phyloP scores from a whole-genome alignment of 2,329 filamentous ascomycete species.

The Passalora sequoiae region DNA sequence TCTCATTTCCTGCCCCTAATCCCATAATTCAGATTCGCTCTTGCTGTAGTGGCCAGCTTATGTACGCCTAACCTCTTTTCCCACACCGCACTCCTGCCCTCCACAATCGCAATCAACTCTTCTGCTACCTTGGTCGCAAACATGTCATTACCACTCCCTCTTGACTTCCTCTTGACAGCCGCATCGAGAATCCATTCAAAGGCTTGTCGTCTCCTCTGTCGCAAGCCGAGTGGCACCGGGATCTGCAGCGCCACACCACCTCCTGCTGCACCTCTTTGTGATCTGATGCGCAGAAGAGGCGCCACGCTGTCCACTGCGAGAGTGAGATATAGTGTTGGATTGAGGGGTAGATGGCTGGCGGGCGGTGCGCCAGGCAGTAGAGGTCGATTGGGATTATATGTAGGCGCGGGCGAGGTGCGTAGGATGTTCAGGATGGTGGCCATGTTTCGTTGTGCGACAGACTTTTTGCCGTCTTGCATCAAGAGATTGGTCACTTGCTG shows the following conservation, averaged over 20 bases:
- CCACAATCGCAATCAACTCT: conserved; percentile 80
- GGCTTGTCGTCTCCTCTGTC: conserved; percentile 72
- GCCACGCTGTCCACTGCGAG: conserved; percentile 89
- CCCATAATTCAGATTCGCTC: conserved; percentile 60
- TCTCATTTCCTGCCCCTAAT: conserved; percentile 9
- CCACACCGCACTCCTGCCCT: conserved; percentile 81
- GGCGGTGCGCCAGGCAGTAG: conserved; percentile 72
- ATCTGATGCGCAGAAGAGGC: conserved; percentile 74
- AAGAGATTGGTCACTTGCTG: conserved; percentile 83
- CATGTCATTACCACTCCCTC: conserved; percentile 64
- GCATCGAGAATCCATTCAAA: conserved; percentile 84
- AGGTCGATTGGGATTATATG: conserved; percentile 63
- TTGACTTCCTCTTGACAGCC: conserved; percentile 71
- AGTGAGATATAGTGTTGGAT: conserved; percentile 84
- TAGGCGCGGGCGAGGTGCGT: conserved; percentile 76
- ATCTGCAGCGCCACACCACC: conserved; percentile 81
- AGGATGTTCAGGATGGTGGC: conserved; percentile 73
- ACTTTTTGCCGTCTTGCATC: conserved; percentile 88
- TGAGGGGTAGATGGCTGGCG: conserved; percentile 72
- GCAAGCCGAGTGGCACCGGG: conserved; percentile 67
- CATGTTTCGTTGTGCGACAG: conserved; percentile 89
- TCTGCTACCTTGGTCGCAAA: conserved; percentile 76
- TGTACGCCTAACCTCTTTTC: conserved; percentile 72
- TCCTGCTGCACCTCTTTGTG: conserved; percentile 71
- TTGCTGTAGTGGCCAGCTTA: conserved; percentile 70